Conservation (phyloP, 1,284 basidiomycete genomes). For the Cryptococcus hybrid region DNA sequence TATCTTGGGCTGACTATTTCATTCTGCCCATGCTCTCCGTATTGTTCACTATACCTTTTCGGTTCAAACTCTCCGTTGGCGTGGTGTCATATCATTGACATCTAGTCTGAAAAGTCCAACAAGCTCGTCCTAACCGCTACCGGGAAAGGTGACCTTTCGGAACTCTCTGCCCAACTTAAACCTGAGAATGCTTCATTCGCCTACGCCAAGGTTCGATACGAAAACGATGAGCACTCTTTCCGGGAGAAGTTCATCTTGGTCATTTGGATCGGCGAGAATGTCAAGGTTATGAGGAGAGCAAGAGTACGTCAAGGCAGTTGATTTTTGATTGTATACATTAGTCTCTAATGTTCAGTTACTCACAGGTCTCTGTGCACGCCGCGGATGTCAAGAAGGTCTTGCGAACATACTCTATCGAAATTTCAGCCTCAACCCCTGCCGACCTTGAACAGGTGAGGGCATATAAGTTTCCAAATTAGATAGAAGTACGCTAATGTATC, state of each 20-base stretch:
- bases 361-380: slow-evolving; percentile 79
- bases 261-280: slow-evolving; percentile 80
- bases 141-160: slow-evolving; percentile 71
- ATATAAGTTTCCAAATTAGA: neutral
- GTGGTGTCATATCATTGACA: too few species aligned
- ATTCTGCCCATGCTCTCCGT: too few species aligned
- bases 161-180: slow-evolving; percentile 70
- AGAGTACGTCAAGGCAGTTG: slow-evolving; percentile 60
- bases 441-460: slow-evolving; percentile 71
- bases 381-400: slow-evolving; percentile 80
- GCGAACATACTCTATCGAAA: slow-evolving; percentile 77
- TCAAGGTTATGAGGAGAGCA: slow-evolving; percentile 86
- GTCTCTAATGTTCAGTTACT: neutral
- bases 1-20: neutral
- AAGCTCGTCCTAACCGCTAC: slow-evolving; percentile 71
- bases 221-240: slow-evolving; percentile 67
- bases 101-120: slow-evolving; percentile 75
- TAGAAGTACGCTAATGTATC: neutral
- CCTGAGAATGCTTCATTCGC: slow-evolving; percentile 75
- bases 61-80: too few species aligned
- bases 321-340: too few species aligned
- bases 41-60: too few species aligned
- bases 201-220: slow-evolving; percentile 76
- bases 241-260: slow-evolving; percentile 88
- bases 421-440: slow-evolving; percentile 72